Percentiles rank a stretch among this genome's conserved stretches.
Evolutionary conservation across 345 rosid genomes (phyloP).

Genomic region (Kernera saxatilis): DNA sequence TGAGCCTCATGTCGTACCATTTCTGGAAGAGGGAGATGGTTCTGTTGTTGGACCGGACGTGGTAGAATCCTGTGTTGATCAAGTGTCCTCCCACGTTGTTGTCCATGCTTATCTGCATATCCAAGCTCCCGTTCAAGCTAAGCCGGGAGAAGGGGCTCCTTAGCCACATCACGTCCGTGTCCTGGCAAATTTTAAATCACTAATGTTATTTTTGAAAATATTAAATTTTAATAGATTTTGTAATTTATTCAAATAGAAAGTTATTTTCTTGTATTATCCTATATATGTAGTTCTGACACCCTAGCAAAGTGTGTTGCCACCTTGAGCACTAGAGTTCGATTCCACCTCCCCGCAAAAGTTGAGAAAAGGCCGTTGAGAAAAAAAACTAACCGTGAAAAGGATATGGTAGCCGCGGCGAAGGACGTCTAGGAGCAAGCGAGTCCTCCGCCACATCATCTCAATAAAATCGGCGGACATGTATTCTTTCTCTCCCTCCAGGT

Average conservation of each 20-base stretch:
- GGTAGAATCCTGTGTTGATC: conserved; percentile 74
- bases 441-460: conserved; percentile 87
- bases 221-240: too few relatives aligned
- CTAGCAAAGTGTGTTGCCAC: too few relatives aligned
- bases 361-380: too few relatives aligned
- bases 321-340: too few relatives aligned
- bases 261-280: too few relatives aligned
- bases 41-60: conserved; percentile 57
- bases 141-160: conserved; percentile 50
- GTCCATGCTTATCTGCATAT: conserved; percentile 72
- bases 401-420: conserved; percentile 61
- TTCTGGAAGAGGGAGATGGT: conserved; percentile 49
- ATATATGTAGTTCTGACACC: too few relatives aligned
- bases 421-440: conserved; percentile 51
- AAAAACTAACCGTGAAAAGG: conserved; percentile 74
- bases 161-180: conserved; percentile 72
- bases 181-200: conserved; percentile 37
- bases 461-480: conserved; percentile 68
- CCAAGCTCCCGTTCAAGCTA: conserved; percentile 34
- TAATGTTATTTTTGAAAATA: too few relatives aligned
- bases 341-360: too few relatives aligned
- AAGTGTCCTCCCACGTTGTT: too few relatives aligned
- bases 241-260: too few relatives aligned
- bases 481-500: conserved; percentile 44
- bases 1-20: conserved; percentile 62